phyloP scores from a whole-genome alignment of 345 rosid species.

The Acer yangbiense region DNA sequence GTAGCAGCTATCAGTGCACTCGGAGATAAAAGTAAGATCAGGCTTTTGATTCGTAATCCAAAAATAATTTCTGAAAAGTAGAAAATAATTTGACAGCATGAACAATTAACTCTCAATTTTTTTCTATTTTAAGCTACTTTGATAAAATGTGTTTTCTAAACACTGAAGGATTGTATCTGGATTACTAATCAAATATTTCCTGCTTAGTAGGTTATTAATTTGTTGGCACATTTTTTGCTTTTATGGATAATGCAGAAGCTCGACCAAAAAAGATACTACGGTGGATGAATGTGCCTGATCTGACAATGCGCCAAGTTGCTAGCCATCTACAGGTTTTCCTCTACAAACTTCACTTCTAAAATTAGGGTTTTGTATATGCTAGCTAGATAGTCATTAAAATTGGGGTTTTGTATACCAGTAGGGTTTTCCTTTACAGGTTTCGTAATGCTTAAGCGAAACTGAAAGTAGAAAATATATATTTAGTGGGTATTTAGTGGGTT shows the following conservation, averaged over 20 bases:
- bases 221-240: not conserved
- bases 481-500: no score
- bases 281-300: constrained; percentile 47
- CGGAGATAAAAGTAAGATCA: constrained; percentile 35
- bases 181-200: not conserved
- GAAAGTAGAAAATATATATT: no score
- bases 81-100: no score
- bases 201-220: not conserved
- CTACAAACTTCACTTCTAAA: not conserved
- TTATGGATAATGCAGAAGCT: constrained; percentile 35
- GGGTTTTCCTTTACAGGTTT: no score
- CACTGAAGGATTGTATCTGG: not conserved
- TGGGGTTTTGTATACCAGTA: no score
- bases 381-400: no score
- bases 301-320: constrained; percentile 49
- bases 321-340: constrained; percentile 65
- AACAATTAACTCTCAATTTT: no score
- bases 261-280: constrained; percentile 41
- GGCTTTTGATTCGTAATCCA: not conserved
- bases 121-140: no score
- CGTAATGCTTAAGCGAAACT: no score
- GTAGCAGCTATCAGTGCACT: constrained; percentile 36
- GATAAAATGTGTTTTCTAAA: no score
- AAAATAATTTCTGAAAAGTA: no score
- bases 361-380: not conserved